Evolutionary conservation across 2,329 filamentous ascomycete species (phyloP), one percentile per base, ranked within the genome.

Genomic region (Tolypocladium inflatum): DNA sequence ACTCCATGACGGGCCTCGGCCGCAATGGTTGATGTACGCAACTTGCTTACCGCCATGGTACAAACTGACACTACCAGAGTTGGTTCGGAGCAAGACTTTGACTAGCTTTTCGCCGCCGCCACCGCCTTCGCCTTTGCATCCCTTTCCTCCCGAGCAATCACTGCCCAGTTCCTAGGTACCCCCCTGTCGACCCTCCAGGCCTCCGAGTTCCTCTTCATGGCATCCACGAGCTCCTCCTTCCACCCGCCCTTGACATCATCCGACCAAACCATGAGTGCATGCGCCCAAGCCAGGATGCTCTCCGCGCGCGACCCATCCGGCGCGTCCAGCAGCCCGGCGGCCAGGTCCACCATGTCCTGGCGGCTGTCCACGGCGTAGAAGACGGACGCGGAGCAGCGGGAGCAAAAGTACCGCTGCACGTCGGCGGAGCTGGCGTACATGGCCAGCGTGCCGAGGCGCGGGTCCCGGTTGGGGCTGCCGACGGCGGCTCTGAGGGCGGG

Each of bases 321-420:
- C 0, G 74, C 66, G n/a, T 75, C 66, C 2, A 82, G 56, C 4
- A 81, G 58, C 0, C 78, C 79, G 3, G 79, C 61, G 0, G 76
- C 73, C 1, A 82, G 57, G 51, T 80, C 75, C 1, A 80, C 66
- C 9, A 76, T 60, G 0, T 74, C 67, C 0, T 73, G 68, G 2
- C 74, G 66, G 4, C 70, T 64, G 19, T 77, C 73, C 0, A 64
- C 64, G 0, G 73, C 70, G 58, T 78, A 81, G 57, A 81, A 80
- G 0, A 80, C 68, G 13, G 62, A 67, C 0, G 79, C 78, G 0
- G 77, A 78, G 65, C 79, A 82, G 1, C 61, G 68, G 0, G 71
- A 71, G 65, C 79, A 82, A 59, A 77, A 80, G 59, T 79, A 81
- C 1, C 79, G 67, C 57, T 78, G 71, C 0, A 70, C 66, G 17